Evolutionary conservation across 371 early-diverging fungal species (phyloP).

Genomic region (Zychaea mexicana): DNA sequence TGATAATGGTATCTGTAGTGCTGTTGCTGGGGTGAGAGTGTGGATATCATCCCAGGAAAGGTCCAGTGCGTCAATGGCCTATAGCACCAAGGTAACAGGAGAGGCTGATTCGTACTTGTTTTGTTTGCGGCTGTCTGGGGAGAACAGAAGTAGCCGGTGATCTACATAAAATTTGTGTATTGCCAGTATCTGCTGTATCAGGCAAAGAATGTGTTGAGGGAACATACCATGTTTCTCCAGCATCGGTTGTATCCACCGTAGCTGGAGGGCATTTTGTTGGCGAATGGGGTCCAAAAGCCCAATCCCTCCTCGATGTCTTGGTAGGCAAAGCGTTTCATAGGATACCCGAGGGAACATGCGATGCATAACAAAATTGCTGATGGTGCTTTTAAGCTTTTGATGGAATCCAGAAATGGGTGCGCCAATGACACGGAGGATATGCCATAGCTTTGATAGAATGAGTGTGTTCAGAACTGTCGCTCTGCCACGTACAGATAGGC

Average conservation of each 20-base stretch:
- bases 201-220: slow-evolving; percentile 1
- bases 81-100: not conserved
- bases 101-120: not conserved
- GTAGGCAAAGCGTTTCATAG: not conserved
- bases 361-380: slow-evolving; percentile 8
- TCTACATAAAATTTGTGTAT: not conserved
- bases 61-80: not conserved
- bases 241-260: not conserved
- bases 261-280: slow-evolving; percentile 2
- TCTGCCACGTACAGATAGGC: slow-evolving; percentile 21
- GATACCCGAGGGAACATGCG: slow-evolving; percentile 11
- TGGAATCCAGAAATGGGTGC: not conserved
- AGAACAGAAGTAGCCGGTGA: not conserved
- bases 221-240: not conserved
- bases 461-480: slow-evolving; percentile 23
- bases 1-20: not conserved
- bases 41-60: not conserved
- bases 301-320: not conserved
- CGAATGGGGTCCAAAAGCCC: not conserved
- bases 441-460: slow-evolving; percentile 27
- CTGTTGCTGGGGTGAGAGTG: not conserved
- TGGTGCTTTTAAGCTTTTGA: not conserved
- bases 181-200: not conserved
- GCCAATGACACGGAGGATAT: slow-evolving; percentile 17
- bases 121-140: not conserved